A percentile compares a stretch with the other conserved stretches of the same genome.
Conservation (phyloP, 2,329 filamentous ascomycete genomes). For the Colletotrichum sp. region DNA sequence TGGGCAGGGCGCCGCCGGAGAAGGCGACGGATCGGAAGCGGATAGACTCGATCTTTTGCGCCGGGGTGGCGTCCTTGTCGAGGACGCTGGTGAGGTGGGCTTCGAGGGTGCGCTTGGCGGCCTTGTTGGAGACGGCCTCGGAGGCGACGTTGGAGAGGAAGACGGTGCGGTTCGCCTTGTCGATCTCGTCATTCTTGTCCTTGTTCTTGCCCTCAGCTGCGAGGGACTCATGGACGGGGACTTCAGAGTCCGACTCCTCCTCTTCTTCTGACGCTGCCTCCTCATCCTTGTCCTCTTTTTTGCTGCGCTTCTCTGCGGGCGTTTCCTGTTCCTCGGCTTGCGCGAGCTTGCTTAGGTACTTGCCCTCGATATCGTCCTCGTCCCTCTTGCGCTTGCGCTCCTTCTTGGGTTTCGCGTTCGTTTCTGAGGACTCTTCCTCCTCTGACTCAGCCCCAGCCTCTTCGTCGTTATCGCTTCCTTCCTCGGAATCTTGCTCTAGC, state of each 20-base stretch:
- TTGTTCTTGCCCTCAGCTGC: slow-evolving; percentile 54
- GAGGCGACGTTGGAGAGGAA: slow-evolving; percentile 92
- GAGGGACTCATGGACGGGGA: slow-evolving; percentile 64
- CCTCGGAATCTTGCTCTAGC: background rate
- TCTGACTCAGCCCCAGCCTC: slow-evolving; percentile 26
- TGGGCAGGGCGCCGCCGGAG: slow-evolving; percentile 76
- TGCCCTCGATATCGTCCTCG: slow-evolving; percentile 72
- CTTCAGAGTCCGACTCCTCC: slow-evolving; percentile 42
- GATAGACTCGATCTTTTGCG: slow-evolving; percentile 84
- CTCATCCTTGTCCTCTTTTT: slow-evolving; percentile 44
- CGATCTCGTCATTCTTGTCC: slow-evolving; percentile 63
- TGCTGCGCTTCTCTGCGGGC: slow-evolving; percentile 60
- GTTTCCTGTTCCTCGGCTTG: slow-evolving; percentile 61
- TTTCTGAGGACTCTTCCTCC: slow-evolving; percentile 45
- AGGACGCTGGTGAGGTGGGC: slow-evolving; percentile 81
- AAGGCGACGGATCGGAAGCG: slow-evolving; percentile 95
- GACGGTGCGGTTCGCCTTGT: slow-evolving; percentile 88
- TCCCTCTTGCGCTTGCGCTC: slow-evolving; percentile 72
- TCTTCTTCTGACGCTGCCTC: slow-evolving; percentile 40
- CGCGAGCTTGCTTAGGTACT: slow-evolving; percentile 71
- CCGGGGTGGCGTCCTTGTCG: slow-evolving; percentile 51
- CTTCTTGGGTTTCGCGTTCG: slow-evolving; percentile 44
- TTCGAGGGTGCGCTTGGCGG: slow-evolving; percentile 78
- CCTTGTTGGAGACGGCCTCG: slow-evolving; percentile 81
- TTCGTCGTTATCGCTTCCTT: slow-evolving; percentile 28